Percentiles rank a stretch among this genome's conserved stretches.
These are phyloP conservation scores for Aspergillus sergii DNA, from an alignment of 2,329 filamentous ascomycete genomes.

Conservation along the genomic window DNA sequence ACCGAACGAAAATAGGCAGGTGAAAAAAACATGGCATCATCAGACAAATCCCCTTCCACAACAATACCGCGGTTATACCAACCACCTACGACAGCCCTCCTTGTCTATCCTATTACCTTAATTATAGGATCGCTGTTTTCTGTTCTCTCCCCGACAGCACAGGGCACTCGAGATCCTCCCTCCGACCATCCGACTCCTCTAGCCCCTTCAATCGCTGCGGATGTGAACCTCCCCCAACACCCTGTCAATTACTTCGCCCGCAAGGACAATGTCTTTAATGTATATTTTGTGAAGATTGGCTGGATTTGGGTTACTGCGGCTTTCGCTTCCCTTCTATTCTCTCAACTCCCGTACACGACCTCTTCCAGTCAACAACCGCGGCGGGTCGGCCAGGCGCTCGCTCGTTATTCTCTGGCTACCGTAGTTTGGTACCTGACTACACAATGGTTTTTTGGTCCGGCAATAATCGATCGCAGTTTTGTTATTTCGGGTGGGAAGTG, in stretches of 20 bases:
- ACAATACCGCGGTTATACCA: conserved; percentile 10
- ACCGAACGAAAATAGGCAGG: not conserved
- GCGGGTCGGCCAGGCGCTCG: conserved; percentile 58
- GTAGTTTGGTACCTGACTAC: conserved; percentile 82
- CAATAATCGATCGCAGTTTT: conserved; percentile 88
- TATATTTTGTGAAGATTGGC: conserved; percentile 90
- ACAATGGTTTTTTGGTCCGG: conserved; percentile 94
- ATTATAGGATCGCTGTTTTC: conserved; percentile 81
- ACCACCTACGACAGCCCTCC: conserved; percentile 52
- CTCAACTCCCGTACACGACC: conserved; percentile 62
- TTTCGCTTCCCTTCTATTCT: conserved; percentile 69
- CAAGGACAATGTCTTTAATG: conserved; percentile 90
- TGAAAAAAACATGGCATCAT: conserved; percentile 12
- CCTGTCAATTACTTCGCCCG: conserved; percentile 78
- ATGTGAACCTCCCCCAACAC: conserved; percentile 30
- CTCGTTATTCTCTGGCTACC: conserved; percentile 75
- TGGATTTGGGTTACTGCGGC: conserved; percentile 88
- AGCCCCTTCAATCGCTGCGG: conserved; percentile 32
- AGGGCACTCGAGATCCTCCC: conserved; percentile 40
- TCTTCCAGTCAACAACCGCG: conserved; percentile 46
- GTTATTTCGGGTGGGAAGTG: conserved; percentile 86
- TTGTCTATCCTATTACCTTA: conserved; percentile 76
- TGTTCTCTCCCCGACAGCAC: conserved; percentile 71
- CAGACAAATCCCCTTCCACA: conserved; percentile 11
- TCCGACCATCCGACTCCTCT: conserved; percentile 63